A percentile compares a stretch with the other conserved stretches of the same genome.
phyloP scores from a whole-genome alignment of 1,284 basidiomycete genomes.

The Golubevia sp. region DNA sequence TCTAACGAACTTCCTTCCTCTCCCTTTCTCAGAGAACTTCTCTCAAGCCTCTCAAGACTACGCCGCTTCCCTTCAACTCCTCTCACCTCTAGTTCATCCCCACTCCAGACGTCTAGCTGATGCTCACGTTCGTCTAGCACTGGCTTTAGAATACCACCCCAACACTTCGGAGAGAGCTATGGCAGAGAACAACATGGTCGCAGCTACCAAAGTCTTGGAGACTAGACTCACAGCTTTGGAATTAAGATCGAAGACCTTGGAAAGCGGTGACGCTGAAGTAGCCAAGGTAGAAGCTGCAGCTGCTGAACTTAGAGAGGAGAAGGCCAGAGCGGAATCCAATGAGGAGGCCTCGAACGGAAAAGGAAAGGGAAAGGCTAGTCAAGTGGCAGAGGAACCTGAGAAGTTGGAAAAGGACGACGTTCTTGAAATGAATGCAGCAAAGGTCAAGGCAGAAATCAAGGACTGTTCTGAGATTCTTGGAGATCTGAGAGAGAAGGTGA shows the following conservation, averaged over 20 bases:
- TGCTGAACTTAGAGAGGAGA: constrained; percentile 11
- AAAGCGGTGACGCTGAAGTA: not conserved
- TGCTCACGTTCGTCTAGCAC: constrained; percentile 49
- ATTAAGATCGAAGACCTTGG: constrained; percentile 10
- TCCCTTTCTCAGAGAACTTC: constrained; percentile 40
- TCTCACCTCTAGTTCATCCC: constrained; percentile 34
- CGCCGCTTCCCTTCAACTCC: constrained; percentile 25
- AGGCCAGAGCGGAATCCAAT: constrained; percentile 5
- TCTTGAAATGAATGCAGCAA: constrained; percentile 18
- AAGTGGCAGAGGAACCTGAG: not conserved
- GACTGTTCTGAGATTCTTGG: constrained; percentile 45
- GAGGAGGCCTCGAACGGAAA: constrained; percentile 6
- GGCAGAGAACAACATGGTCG: constrained; percentile 36
- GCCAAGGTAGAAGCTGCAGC: constrained; percentile 3
- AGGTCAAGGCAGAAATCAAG: constrained; percentile 27
- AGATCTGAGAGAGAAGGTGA: constrained; percentile 43
- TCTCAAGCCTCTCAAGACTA: constrained; percentile 53
- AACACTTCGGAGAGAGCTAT: constrained; percentile 24
- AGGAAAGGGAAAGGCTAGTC: constrained; percentile 4
- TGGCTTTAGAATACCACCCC: constrained; percentile 57
- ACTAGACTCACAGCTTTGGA: constrained; percentile 31
- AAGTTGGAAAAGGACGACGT: constrained; percentile 37
- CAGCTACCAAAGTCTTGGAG: constrained; percentile 27
- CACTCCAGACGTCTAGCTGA: constrained; percentile 54
- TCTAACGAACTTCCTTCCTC: not conserved